Conservation (phyloP, 2,329 filamentous ascomycete species). For the Madurella mycetomatis region DNA sequence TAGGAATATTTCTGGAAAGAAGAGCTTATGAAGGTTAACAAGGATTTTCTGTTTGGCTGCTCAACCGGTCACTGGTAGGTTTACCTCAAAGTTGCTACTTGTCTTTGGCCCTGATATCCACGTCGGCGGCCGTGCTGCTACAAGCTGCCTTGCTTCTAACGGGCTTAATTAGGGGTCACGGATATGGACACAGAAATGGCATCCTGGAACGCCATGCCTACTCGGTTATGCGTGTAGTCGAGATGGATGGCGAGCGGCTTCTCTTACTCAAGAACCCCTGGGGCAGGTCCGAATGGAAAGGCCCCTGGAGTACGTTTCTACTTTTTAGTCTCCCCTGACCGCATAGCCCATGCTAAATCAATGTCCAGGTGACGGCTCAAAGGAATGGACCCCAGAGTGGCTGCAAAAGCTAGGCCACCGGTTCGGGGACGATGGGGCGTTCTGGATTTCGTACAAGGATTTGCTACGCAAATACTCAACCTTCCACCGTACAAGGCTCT, state of each 20-base stretch:
- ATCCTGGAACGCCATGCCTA: constrained; percentile 58
- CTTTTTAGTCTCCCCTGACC: background rate
- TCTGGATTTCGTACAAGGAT: constrained; percentile 61
- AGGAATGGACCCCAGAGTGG: constrained; percentile 57
- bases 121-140: background rate
- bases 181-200: constrained; percentile 56
- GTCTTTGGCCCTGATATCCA: background rate
- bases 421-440: constrained; percentile 59
- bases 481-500: constrained; percentile 59
- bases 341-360: constrained; percentile 25
- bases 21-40: constrained; percentile 73
- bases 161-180: constrained; percentile 40
- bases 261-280: constrained; percentile 52
- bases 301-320: constrained; percentile 43
- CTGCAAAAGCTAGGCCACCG: constrained; percentile 54
- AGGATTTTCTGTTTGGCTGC: constrained; percentile 75
- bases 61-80: constrained; percentile 53
- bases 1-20: constrained; percentile 75
- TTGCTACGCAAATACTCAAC: constrained; percentile 58
- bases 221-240: constrained; percentile 55
- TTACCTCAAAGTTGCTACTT: background rate
- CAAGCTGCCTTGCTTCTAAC: background rate
- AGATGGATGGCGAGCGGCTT: constrained; percentile 47
- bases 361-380: constrained; percentile 45
- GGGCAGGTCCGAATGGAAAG: constrained; percentile 60